Evolutionary conservation across 768 basidiomycete species (phyloP).

Genomic region (Lepiota venenata): DNA sequence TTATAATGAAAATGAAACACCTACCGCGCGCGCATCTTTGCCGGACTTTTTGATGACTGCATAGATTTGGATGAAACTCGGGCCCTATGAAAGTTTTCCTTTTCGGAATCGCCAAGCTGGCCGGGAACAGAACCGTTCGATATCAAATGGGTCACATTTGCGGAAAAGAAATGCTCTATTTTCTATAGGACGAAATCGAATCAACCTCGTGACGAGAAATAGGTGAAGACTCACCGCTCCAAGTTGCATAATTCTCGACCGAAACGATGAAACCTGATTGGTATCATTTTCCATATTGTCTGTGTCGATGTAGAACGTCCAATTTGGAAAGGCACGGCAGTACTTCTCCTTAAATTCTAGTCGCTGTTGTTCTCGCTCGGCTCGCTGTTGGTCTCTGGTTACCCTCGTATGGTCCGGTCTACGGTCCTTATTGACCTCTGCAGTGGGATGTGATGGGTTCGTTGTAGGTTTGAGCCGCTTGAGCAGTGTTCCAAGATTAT

Average conservation of each 20-base stretch:
- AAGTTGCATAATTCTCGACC: conserved; percentile 57
- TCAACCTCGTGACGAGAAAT: conserved; percentile 6
- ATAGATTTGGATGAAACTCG: conserved; percentile 18
- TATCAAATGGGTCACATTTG: conserved; percentile 83
- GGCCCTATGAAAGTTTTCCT: conserved; percentile 53
- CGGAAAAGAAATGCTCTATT: conserved; percentile 87
- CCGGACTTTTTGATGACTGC: conserved; percentile 57
- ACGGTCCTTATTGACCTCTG: not conserved
- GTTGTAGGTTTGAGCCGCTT: not conserved
- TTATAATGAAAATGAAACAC: conserved; percentile 9
- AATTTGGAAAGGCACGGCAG: conserved; percentile 76
- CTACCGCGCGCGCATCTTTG: conserved; percentile 59
- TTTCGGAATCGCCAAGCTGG: conserved; percentile 40
- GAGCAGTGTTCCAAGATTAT: conserved; percentile 5
- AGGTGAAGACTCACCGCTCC: conserved; percentile 65
- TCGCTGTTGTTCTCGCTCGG: conserved; percentile 53
- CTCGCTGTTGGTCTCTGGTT: conserved; percentile 30
- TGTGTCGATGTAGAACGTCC: conserved; percentile 83
- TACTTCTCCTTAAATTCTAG: conserved; percentile 83
- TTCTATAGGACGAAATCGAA: conserved; percentile 40
- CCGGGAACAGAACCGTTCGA: conserved; percentile 48
- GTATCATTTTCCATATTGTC: conserved; percentile 42
- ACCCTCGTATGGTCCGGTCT: conserved; percentile 4
- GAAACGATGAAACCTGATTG: conserved; percentile 39
- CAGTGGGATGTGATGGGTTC: conserved; percentile 35